Conservation (phyloP, 2,329 filamentous ascomycete species). For the Conoideocrella luteorostrata region DNA sequence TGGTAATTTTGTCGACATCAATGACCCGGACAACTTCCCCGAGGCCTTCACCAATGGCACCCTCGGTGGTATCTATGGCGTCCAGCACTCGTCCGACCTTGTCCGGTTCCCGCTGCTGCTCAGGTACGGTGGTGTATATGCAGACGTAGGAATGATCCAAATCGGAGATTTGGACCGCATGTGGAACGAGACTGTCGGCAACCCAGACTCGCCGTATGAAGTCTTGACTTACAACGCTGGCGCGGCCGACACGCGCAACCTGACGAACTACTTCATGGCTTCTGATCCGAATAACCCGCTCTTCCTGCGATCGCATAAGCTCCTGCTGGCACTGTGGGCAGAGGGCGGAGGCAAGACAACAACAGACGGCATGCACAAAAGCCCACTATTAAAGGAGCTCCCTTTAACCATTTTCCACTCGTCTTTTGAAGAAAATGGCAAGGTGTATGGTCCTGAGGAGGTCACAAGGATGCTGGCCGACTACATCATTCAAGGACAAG, state of each 20-base stretch:
- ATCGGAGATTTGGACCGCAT: slow-evolving; percentile 50
- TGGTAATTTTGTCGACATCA: slow-evolving; percentile 39
- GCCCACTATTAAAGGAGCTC: slow-evolving; percentile 39
- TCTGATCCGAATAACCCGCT: slow-evolving; percentile 34
- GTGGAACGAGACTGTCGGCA: slow-evolving; percentile 43
- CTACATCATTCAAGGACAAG: slow-evolving; percentile 52
- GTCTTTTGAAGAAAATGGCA: slow-evolving; percentile 17
- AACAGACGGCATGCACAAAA: slow-evolving; percentile 44
- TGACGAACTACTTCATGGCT: slow-evolving; percentile 46
- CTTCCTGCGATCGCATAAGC: slow-evolving; percentile 38
- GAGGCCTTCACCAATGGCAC: slow-evolving; percentile 41
- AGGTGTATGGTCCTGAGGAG: slow-evolving; percentile 29
- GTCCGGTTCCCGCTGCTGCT: slow-evolving; percentile 51
- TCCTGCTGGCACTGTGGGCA: slow-evolving; percentile 47
- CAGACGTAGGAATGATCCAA: slow-evolving; percentile 49
- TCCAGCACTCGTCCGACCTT: slow-evolving; percentile 52
- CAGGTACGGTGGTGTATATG: slow-evolving; percentile 50
- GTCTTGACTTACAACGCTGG: slow-evolving; percentile 40
- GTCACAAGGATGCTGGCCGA: slow-evolving; percentile 41
- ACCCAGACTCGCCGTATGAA: slow-evolving; percentile 39
- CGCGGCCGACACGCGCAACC: slow-evolving; percentile 22
- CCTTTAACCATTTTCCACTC: slow-evolving; percentile 26
- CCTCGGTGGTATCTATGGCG: slow-evolving; percentile 41
- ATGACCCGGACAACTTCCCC: slow-evolving; percentile 38
- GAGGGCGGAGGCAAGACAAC: slow-evolving; percentile 32